Evolutionary conservation across 257 asterid genomes (phyloP), one percentile per base, ranked within the genome.

Genomic region (Nicotiana undulata): DNA sequence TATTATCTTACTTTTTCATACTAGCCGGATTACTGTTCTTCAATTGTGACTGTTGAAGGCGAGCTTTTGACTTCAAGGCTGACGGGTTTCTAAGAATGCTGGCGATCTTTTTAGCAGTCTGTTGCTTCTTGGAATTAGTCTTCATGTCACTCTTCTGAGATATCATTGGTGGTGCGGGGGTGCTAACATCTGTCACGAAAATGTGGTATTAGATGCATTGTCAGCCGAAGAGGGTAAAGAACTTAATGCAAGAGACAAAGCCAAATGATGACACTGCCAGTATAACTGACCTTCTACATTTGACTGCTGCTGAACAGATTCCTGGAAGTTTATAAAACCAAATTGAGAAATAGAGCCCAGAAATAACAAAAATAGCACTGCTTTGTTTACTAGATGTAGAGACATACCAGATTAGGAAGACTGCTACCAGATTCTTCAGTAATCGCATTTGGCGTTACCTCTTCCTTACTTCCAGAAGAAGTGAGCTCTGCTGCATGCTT

Each of bases 81-180:
- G 97, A 92, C 65, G 93, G 93, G 63, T 92, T 93, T 70, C 82
- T 86, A 10, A 93, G 83, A 56, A 89, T 64, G 85, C 92, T 91
- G 28, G 97, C 94, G 32, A 91, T 88, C 82, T 89, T 93, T 82
- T 84, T 90, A 40, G 94, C 93, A 4, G 97, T 87, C 84, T 84
- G 95, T 58, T 24, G 79, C 88, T 82, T 95, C 86, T 85, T 88
- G 64, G 88, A 85, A 17, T 85, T 87, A 52, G 70, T 85, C 58
- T 70, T 88, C 76, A 65, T 63, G 52, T 76, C 40, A n/a, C 79
- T 56, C 51, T 37, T 76, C 75, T 32, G 65, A 24, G 65, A 31
- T 56, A 64, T 75, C 9, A 58, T 86, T 52, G 58, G 82, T 6
- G 91, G 92, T 70, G 88, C 93, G 51, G 98, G 98, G 22, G 98